Conservation (phyloP, 176 grass and related monocot genomes). For the Rhipidocladum racemiflorum region DNA sequence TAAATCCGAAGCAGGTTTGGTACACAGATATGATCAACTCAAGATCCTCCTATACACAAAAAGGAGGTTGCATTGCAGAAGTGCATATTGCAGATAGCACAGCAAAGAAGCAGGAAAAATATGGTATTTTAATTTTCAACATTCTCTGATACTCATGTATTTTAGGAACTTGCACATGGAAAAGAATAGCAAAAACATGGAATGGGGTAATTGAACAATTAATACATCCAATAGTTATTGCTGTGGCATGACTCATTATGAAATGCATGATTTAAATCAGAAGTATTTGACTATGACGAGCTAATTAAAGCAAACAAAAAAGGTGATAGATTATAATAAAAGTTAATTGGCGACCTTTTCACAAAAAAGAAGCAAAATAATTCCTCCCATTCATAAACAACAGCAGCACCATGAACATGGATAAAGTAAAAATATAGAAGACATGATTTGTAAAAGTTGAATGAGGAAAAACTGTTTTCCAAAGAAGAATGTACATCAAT, state of each 20-base stretch:
- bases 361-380: not conserved
- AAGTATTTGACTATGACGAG: slow-evolving; percentile 3
- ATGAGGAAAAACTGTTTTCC: not conserved
- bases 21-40: not conserved
- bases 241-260: not conserved
- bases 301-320: not conserved
- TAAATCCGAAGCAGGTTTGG: not conserved
- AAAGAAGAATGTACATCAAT: not conserved
- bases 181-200: not conserved
- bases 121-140: not conserved
- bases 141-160: not conserved
- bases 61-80: not conserved
- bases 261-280: not conserved
- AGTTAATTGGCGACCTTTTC: not conserved
- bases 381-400: not conserved
- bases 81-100: not conserved
- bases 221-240: not conserved
- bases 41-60: not conserved
- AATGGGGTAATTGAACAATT: not conserved
- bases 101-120: not conserved
- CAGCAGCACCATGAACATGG: not conserved
- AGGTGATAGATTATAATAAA: not conserved
- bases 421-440: not conserved
- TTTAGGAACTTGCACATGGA: not conserved
- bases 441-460: not conserved